Conservation (phyloP, 805 yeast genomes). For the Zygotorulaspora chibaensis region DNA sequence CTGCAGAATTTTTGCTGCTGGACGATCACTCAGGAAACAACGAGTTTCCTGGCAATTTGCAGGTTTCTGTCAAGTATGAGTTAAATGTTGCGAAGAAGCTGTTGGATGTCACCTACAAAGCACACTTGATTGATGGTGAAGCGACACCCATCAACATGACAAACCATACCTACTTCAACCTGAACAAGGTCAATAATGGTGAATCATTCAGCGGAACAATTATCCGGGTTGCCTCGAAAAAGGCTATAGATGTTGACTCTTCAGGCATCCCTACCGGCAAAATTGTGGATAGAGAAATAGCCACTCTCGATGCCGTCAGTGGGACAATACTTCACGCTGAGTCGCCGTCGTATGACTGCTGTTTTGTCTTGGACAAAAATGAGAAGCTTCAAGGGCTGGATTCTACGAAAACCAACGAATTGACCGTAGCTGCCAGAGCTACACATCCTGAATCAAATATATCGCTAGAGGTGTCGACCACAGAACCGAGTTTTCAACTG, state of each 20-base stretch:
- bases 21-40: slow-evolving; percentile 46
- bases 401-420: slow-evolving; percentile 39
- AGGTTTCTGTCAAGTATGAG: slow-evolving; percentile 44
- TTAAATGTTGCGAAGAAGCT: slow-evolving; percentile 33
- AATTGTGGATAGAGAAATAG: slow-evolving; percentile 29
- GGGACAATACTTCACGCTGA: slow-evolving; percentile 30
- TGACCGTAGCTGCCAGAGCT: slow-evolving; percentile 41
- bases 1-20: slow-evolving; percentile 38
- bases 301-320: slow-evolving; percentile 21
- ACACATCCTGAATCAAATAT: slow-evolving; percentile 42
- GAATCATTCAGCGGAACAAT: slow-evolving; percentile 37
- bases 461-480: slow-evolving; percentile 43
- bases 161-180: slow-evolving; percentile 60
- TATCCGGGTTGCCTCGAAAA: slow-evolving; percentile 37
- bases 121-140: slow-evolving; percentile 25
- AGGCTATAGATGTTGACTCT: slow-evolving; percentile 42
- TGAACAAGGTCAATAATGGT: slow-evolving; percentile 33
- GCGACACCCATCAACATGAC: slow-evolving; percentile 54
- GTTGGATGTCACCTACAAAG: slow-evolving; percentile 46
- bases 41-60: slow-evolving; percentile 61
- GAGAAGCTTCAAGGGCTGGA: slow-evolving; percentile 34
- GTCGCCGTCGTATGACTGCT: slow-evolving; percentile 41
- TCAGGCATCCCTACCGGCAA: slow-evolving; percentile 46
- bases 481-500: slow-evolving; percentile 65
- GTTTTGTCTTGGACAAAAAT: slow-evolving; percentile 40